Evolutionary conservation across 2,329 filamentous ascomycete species (phyloP).

Genomic region (Trichoderma simmonsii): DNA sequence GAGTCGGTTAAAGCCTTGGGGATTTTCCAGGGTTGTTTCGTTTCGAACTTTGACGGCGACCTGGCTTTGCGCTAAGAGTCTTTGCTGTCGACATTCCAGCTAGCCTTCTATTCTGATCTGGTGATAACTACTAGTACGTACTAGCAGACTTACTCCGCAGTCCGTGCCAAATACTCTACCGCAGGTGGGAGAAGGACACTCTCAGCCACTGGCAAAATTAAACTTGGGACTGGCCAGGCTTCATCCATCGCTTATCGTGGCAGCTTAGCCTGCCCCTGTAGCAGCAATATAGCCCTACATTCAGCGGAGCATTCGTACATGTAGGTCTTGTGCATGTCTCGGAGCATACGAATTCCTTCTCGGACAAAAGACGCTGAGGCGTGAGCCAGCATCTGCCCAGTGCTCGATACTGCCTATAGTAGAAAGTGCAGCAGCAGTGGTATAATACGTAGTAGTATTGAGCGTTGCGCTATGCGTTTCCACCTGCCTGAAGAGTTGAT

Average conservation of each 20-base stretch:
- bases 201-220: neutral
- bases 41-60: neutral
- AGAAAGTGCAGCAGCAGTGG: neutral
- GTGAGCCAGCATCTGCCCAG: neutral
- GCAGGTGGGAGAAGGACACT: neutral
- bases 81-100: neutral
- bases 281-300: neutral
- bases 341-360: neutral
- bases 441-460: neutral
- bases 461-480: neutral
- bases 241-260: constrained; percentile 14
- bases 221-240: neutral
- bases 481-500: constrained; percentile 7
- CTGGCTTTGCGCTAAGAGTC: neutral
- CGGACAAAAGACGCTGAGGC: neutral
- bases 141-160: neutral
- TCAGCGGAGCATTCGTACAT: neutral
- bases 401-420: neutral
- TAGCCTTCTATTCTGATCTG: neutral
- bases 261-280: constrained; percentile 2
- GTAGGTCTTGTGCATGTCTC: neutral
- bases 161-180: neutral
- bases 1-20: neutral
- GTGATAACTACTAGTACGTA: neutral
- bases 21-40: neutral